Base-by-base conservation (phyloP, 164 flowering plant genomes). In the Dillenia turbinata region DNA sequence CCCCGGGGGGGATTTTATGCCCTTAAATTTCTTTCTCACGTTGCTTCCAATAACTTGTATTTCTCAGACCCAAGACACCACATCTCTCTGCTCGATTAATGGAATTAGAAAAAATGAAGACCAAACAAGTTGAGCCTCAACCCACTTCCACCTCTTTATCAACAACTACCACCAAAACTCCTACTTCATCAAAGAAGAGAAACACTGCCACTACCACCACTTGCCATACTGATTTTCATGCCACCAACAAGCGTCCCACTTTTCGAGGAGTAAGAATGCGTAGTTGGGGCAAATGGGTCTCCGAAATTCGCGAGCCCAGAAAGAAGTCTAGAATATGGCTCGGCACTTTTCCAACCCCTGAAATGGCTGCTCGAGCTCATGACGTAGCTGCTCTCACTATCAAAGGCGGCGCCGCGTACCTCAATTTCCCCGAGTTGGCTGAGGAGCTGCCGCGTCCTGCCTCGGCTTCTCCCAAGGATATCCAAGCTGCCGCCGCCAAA, bases 301-400 rank as follows among this genome's bases (percentile, higher is more conserved):
- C 84, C 0, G 86, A 82, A 63, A 80, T 82, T 47, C 79, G 84
- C 2, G 86, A 78, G 61, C 82, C 84, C 1, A 73, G 72, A 57
- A 82, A 82, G 72, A 82, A 76, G 61, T 75, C 83, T 3, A 73
- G 86, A 54, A 80, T 82, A 43, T 82, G 86, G 86, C 81, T 82
- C 0, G 86, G 86, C 13, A 74, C 86, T 3, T 80, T 76, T 26
- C 57, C 77, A 12, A 79, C 79, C 9, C 65, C 86, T 0, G 84
- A 82, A 57, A 82, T 82, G 86, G 86, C 86, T 2, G 86, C 84
- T 44, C 66, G 84, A 52, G 86, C 86, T 10, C 81, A 82, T 43
- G 86, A 82, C 48, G 84, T 76, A 0, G 86, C 86, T 0, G 86
- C 84, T 2, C 68, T 78, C 12, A 61, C 76, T 1, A 72, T 82